These are phyloP conservation scores for Cyclocybe cylindracea DNA, from an alignment of 768 basidiomycete species.

Conservation along the genomic window DNA sequence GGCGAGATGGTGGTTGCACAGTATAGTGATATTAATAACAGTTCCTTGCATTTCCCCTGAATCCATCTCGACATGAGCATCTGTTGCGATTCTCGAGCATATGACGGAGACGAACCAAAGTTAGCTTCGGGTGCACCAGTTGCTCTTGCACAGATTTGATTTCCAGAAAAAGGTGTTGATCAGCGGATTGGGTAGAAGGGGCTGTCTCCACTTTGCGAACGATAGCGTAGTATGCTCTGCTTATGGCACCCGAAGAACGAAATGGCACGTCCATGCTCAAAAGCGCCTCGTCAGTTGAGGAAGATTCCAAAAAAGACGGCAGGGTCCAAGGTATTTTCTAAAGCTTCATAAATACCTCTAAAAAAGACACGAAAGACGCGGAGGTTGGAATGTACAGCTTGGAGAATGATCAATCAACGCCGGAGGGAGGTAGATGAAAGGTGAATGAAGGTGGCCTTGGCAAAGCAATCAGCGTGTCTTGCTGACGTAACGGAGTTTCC, in stretches of 20 bases:
- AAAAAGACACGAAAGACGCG: no score
- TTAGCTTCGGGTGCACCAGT: constrained; percentile 49
- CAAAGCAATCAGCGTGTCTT: no score
- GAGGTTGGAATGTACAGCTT: no score
- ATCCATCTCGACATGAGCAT: neutral
- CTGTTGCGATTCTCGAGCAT: no score
- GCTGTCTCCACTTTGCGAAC: constrained; percentile 74
- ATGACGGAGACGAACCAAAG: constrained; percentile 47
- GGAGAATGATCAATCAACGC: no score
- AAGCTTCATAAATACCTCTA: no score
- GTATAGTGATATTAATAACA: constrained; percentile 68
- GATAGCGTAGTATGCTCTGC: constrained; percentile 72
- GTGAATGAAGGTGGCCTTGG: no score
- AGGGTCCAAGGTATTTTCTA: no score
- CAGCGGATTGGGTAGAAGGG: constrained; percentile 53
- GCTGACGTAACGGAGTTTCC: no score
- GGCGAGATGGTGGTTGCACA: constrained; percentile 55
- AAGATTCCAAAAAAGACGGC: no score
- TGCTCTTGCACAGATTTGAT: constrained; percentile 55
- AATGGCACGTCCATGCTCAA: constrained; percentile 71
- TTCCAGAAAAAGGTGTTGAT: constrained; percentile 61
- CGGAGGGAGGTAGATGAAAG: no score
- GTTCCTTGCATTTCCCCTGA: constrained; percentile 68
- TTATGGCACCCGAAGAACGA: constrained; percentile 75
- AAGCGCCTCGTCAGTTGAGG: no score